Evolutionary conservation across 2,329 filamentous ascomycete species (phyloP).

Genomic region (Aureobasidium pullulans): DNA sequence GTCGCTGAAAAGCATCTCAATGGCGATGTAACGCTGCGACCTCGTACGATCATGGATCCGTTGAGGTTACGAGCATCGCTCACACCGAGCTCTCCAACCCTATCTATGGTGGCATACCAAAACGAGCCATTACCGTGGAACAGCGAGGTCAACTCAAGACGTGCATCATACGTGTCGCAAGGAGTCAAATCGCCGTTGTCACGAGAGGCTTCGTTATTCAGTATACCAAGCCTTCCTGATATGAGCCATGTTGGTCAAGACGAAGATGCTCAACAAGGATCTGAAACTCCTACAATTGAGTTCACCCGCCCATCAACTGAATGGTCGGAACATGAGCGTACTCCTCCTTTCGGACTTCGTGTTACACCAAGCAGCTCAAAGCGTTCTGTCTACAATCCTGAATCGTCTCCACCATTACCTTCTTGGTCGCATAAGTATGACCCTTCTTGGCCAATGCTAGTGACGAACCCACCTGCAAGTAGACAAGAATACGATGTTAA

Average conservation of each 20-base stretch:
- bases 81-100: constrained; percentile 33
- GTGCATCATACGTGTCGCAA: background rate
- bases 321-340: constrained; percentile 3
- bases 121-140: constrained; percentile 1
- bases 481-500: constrained; percentile 25
- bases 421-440: constrained; percentile 20
- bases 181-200: background rate
- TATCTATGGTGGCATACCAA: constrained; percentile 22
- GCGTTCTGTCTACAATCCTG: background rate
- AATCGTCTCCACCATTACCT: background rate
- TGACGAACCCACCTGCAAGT: background rate
- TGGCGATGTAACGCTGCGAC: constrained; percentile 6
- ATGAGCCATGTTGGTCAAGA: constrained; percentile 18
- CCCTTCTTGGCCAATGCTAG: constrained; percentile 21
- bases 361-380: constrained; percentile 3
- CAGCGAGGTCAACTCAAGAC: background rate
- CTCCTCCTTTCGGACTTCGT: constrained; percentile 6
- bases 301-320: constrained; percentile 16
- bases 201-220: constrained; percentile 22
- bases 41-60: constrained; percentile 19
- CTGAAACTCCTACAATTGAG: constrained; percentile 9
- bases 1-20: background rate
- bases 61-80: constrained; percentile 31
- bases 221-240: constrained; percentile 31
- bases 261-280: background rate